phyloP scores from a whole-genome alignment of 2,329 filamentous ascomycete species.

The Cyclaneusma minus region DNA sequence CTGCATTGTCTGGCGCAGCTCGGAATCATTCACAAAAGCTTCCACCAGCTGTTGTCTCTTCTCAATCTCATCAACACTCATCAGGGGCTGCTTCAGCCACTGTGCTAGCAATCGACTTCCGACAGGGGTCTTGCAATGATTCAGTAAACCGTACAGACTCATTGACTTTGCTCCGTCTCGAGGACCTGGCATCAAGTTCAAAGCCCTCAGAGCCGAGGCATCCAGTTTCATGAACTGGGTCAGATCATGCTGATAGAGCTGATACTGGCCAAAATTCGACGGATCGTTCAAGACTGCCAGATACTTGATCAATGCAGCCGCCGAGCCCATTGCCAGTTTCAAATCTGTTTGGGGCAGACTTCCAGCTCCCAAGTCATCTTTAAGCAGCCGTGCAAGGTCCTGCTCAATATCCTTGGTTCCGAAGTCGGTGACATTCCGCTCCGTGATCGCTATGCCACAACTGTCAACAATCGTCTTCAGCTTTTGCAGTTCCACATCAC shows the following conservation, averaged over 20 bases:
- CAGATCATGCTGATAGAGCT: constrained; percentile 91
- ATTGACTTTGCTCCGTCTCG: constrained; percentile 94
- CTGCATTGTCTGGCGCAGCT: constrained; percentile 88
- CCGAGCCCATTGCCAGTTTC: constrained; percentile 91
- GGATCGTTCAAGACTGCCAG: constrained; percentile 78
- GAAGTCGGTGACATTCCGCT: constrained; percentile 64
- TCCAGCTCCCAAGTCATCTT: constrained; percentile 66
- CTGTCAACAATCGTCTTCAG: constrained; percentile 79
- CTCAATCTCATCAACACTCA: constrained; percentile 80
- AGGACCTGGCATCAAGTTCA: constrained; percentile 94
- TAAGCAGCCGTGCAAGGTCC: constrained; percentile 72
- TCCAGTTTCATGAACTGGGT: constrained; percentile 98
- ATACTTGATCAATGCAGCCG: constrained; percentile 88
- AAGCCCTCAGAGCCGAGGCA: constrained; percentile 78
- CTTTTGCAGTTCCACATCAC: constrained; percentile 77
- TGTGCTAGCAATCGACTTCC: constrained; percentile 82
- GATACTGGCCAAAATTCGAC: constrained; percentile 93
- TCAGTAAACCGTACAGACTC: constrained; percentile 86
- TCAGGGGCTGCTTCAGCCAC: constrained; percentile 95
- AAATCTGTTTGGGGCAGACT: constrained; percentile 79
- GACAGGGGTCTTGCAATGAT: constrained; percentile 94
- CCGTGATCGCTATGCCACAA: constrained; percentile 79
- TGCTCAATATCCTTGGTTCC: constrained; percentile 88
- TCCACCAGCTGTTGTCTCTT: constrained; percentile 88
- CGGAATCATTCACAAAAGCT: constrained; percentile 84